Evolutionary conservation across 2,329 filamentous ascomycete genomes (phyloP).

Genomic region (Cladophialophora chaetospira): DNA sequence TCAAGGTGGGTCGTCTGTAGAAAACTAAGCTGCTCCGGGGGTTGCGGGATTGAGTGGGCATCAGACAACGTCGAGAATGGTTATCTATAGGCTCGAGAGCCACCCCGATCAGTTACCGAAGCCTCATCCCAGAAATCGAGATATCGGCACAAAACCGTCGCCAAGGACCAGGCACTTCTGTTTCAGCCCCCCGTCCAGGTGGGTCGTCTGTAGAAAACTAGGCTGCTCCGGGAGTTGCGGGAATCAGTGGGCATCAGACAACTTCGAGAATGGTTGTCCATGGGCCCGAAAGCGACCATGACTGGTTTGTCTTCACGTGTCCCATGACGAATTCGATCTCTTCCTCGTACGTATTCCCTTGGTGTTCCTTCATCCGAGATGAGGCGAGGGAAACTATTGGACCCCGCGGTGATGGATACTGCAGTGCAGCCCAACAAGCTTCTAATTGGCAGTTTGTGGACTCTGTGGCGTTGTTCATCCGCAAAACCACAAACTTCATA

Average conservation of each 20-base stretch:
- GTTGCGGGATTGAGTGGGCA: slow-evolving; percentile 19
- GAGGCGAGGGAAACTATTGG: too few relatives aligned
- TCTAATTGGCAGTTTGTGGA: too few relatives aligned
- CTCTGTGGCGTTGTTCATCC: too few relatives aligned
- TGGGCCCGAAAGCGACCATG: slow-evolving; percentile 12
- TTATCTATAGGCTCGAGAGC: slow-evolving; percentile 10
- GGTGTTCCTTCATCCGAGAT: slow-evolving; percentile 9
- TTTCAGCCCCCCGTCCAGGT: slow-evolving; percentile 28
- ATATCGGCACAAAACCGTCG: slow-evolving; percentile 23
- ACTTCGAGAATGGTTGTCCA: slow-evolving; percentile 23
- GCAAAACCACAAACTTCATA: too few relatives aligned
- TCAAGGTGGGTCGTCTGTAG: slow-evolving; percentile 22
- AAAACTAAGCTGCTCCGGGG: slow-evolving; percentile 25
- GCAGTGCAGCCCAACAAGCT: too few relatives aligned
- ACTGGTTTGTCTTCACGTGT: slow-evolving; percentile 24
- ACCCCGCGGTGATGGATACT: too few relatives aligned
- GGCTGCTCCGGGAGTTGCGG: slow-evolving; percentile 21
- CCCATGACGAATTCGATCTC: slow-evolving; percentile 23
- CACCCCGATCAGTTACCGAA: slow-evolving; percentile 15
- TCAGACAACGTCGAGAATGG: slow-evolving; percentile 26
- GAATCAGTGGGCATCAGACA: slow-evolving; percentile 18
- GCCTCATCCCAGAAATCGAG: slow-evolving; percentile 23
- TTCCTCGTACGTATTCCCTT: slow-evolving; percentile 14
- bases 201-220: slow-evolving; percentile 28
- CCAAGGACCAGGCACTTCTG: slow-evolving; percentile 22